Conservation (phyloP, 2,329 filamentous ascomycete genomes). For the Capronia epimyces region DNA sequence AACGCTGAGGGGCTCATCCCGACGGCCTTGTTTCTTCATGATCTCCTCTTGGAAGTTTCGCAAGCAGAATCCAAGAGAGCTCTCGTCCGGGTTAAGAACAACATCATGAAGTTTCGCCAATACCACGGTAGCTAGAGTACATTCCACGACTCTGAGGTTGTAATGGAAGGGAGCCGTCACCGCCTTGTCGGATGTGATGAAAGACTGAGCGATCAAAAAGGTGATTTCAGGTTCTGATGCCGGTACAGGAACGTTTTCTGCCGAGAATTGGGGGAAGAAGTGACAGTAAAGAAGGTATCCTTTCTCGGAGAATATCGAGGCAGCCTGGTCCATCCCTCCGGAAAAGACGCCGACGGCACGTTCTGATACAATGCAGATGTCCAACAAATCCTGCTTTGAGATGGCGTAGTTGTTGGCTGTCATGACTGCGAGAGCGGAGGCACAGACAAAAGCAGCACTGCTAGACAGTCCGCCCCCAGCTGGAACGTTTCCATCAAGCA, state of each 20-base stretch:
- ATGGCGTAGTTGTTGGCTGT: conserved; percentile 76
- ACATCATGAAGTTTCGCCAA: conserved; percentile 56
- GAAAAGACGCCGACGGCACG: conserved; percentile 93
- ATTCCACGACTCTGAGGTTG: conserved; percentile 94
- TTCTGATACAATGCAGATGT: conserved; percentile 91
- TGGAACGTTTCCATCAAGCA: conserved; percentile 88
- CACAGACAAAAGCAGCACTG: conserved; percentile 87
- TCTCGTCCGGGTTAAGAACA: conserved; percentile 69
- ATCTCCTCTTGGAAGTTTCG: conserved; percentile 82
- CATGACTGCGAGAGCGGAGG: conserved; percentile 82
- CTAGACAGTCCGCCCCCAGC: conserved; percentile 88
- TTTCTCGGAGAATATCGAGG: conserved; percentile 84
- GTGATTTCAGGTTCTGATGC: conserved; percentile 73
- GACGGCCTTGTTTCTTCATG: conserved; percentile 52
- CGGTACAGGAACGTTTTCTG: conserved; percentile 74
- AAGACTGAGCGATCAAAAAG: conserved; percentile 91
- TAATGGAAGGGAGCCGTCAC: conserved; percentile 91
- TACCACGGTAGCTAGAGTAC: conserved; percentile 73
- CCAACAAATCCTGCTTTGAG: conserved; percentile 85
- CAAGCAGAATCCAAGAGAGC: conserved; percentile 75
- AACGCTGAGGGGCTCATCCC: conserved; percentile 50
- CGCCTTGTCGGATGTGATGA: conserved; percentile 90
- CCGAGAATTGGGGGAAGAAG: conserved; percentile 73
- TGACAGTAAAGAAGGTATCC: conserved; percentile 85
- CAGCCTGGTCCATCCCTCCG: conserved; percentile 95